Evolutionary conservation across 148 eudicot genomes (phyloP).

Genomic region (Heliosperma pusillum): DNA sequence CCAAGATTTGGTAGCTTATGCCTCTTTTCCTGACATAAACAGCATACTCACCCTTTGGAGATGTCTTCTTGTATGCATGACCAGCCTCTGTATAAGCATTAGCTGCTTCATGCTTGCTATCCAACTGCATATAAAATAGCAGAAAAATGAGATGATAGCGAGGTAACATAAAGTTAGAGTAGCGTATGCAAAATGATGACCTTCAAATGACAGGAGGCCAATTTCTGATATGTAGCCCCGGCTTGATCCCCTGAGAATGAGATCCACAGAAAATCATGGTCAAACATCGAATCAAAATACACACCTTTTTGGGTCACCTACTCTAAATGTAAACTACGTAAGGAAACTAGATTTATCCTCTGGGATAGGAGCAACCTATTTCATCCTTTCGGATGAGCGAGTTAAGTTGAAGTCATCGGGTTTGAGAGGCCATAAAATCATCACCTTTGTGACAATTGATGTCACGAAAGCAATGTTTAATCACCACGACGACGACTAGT

Average conservation of each 20-base stretch:
- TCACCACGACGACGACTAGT: too few relatives aligned
- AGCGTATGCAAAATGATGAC: constrained; percentile 23
- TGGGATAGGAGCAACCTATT: too few relatives aligned
- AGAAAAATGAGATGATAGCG: background rate
- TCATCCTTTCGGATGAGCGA: too few relatives aligned
- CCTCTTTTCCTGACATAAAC: background rate
- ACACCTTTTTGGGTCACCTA: background rate
- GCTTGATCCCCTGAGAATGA: constrained; percentile 57
- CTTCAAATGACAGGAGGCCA: constrained; percentile 57
- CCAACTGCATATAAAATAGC: constrained; percentile 34
- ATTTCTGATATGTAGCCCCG: constrained; percentile 48
- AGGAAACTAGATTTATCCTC: too few relatives aligned
- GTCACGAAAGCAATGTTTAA: too few relatives aligned
- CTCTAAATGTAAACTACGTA: background rate
- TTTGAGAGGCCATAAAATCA: too few relatives aligned
- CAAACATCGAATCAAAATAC: background rate
- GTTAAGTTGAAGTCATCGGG: too few relatives aligned
- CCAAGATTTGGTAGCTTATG: background rate
- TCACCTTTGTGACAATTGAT: too few relatives aligned
- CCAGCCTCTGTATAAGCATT: constrained; percentile 70
- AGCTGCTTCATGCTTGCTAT: constrained; percentile 72
- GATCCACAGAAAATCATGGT: constrained; percentile 9
- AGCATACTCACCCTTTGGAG: constrained; percentile 35
- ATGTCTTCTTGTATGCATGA: constrained; percentile 60
- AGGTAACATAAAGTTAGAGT: background rate